Evolutionary conservation across 805 yeast species (phyloP), one percentile per base, ranked within the genome.

Genomic region (Teunomyces gatunensis): DNA sequence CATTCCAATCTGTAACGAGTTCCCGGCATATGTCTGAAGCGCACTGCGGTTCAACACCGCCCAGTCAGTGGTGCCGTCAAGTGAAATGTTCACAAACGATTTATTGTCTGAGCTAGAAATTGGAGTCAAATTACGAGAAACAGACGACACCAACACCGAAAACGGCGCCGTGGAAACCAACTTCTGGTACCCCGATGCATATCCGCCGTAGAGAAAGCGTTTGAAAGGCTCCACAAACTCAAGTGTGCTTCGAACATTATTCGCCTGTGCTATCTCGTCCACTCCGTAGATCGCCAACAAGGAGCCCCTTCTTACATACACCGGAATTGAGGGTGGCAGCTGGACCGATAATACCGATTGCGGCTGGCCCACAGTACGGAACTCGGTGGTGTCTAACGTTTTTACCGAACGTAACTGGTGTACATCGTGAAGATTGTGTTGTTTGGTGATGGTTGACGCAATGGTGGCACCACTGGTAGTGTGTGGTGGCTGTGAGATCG

Each of bases 31-130:
- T 0, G 74, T 77, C 41, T 80, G 81, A 18, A 84, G 57, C 0
- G 83, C 69, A 12, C 67, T 59, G 1, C 70, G 64, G 37, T 76
- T 68, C 40, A 84, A 67, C 3, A 84, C 47, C 0, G 84, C 85
- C 86, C 87, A 84, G 55, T 84, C 89, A 15, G 61, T 60, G 0
- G 78, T 66, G 2, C 89, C 89, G 52, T 84, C 86, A 48, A 84
- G 57, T 3, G 66, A 50, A 21, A 84, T 48, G 36, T 64, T 68
- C 7, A 73, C 74, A 51, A 80, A 74, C 2, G 82, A 66, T 41
- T 68, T 73, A 15, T 60, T 51, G 30, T 60, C 64, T 39, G 37
- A 52, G 40, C 51, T 43, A 30, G 37, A 39, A 35, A 48, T 57
- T 5, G 53, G 42, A 33, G 40, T 49, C 44, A 47, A 46, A 20